Evolutionary conservation across 805 yeast species (phyloP).

Genomic region (Monosporozyma servazzii): DNA sequence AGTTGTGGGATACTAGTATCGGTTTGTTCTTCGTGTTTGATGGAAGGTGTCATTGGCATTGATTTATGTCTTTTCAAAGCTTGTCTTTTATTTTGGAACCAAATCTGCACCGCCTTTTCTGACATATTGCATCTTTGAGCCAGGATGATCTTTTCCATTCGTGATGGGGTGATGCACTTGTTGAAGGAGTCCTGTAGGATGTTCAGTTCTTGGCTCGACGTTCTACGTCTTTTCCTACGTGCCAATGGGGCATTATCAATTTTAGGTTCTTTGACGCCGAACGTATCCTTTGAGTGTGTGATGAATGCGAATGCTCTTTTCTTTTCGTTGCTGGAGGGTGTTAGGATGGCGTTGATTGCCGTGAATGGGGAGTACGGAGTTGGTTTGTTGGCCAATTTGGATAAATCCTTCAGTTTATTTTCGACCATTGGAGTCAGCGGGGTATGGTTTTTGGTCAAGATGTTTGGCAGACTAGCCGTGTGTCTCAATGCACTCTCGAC

Average conservation of each 20-base stretch:
- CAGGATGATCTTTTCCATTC: slow-evolving; percentile 62
- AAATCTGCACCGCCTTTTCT: slow-evolving; percentile 95
- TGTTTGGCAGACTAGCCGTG: slow-evolving; percentile 7
- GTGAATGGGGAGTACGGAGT: slow-evolving; percentile 21
- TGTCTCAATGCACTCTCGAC: slow-evolving; percentile 23
- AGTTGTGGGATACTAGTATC: slow-evolving; percentile 3
- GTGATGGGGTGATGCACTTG: slow-evolving; percentile 72
- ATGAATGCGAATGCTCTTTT: slow-evolving; percentile 68
- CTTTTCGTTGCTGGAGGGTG: slow-evolving; percentile 26
- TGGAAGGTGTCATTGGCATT: background rate
- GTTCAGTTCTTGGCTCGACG: slow-evolving; percentile 77
- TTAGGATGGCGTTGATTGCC: slow-evolving; percentile 26
- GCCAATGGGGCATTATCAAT: slow-evolving; percentile 90
- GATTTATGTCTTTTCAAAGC: slow-evolving; percentile 48
- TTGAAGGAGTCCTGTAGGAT: slow-evolving; percentile 75
- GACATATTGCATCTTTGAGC: slow-evolving; percentile 82
- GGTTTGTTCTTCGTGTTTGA: background rate
- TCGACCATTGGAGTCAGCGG: slow-evolving; percentile 9
- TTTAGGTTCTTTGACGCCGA: slow-evolving; percentile 69
- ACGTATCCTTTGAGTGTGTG: slow-evolving; percentile 85
- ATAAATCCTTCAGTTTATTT: slow-evolving; percentile 7
- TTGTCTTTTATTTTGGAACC: slow-evolving; percentile 97
- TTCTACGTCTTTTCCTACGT: slow-evolving; percentile 89
- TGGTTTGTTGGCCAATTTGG: background rate
- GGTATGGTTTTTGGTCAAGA: background rate